Evolutionary conservation across 1,139 yeast species (phyloP).

Genomic region (Candida smagusa): DNA sequence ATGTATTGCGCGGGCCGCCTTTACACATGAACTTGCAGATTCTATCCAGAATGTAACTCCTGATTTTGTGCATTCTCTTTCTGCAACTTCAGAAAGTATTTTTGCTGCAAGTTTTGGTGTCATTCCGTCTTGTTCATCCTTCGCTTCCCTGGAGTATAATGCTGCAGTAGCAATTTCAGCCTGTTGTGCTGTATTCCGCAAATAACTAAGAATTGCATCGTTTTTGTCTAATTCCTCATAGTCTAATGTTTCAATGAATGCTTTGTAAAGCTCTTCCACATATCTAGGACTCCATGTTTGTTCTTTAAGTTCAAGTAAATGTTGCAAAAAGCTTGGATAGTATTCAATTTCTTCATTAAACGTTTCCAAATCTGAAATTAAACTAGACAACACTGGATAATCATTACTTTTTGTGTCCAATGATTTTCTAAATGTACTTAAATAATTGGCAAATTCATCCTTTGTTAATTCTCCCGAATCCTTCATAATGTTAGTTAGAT

Average conservation of each 20-base stretch:
- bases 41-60: background rate
- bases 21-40: slow-evolving; percentile 2
- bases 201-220: slow-evolving; percentile 1
- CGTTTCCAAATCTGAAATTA: slow-evolving; percentile 14
- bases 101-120: slow-evolving; percentile 6
- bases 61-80: slow-evolving; percentile 1
- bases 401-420: slow-evolving; percentile 9
- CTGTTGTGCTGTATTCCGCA: slow-evolving; percentile 2
- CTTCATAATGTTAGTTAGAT: slow-evolving; percentile 7
- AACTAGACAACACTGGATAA: slow-evolving; percentile 13
- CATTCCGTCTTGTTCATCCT: slow-evolving; percentile 3
- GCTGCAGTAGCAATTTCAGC: slow-evolving; percentile 4
- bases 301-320: slow-evolving; percentile 16
- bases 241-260: slow-evolving; percentile 17
- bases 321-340: slow-evolving; percentile 22
- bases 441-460: slow-evolving; percentile 13
- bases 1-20: slow-evolving; percentile 1
- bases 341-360: slow-evolving; percentile 19
- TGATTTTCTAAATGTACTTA: slow-evolving; percentile 8
- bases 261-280: slow-evolving; percentile 19
- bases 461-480: background rate
- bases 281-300: slow-evolving; percentile 9
- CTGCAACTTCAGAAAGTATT: slow-evolving; percentile 4
- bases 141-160: background rate
- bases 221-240: slow-evolving; percentile 10